phyloP scores from a whole-genome alignment of 176 grass and related monocot species.

The Triticum timopheevii region DNA sequence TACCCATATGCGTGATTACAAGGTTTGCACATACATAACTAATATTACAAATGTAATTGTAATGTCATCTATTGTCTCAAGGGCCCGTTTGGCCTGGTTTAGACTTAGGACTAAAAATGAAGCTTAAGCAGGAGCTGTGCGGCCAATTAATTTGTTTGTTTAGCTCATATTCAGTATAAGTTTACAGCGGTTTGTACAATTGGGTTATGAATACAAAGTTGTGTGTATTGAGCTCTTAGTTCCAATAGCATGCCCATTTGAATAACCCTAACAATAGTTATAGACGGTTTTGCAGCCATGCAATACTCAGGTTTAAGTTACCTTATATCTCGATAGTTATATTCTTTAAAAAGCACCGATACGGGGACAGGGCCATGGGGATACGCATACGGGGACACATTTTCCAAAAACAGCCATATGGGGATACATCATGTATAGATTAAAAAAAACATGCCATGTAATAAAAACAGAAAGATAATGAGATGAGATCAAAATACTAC shows the following conservation, averaged over 20 bases:
- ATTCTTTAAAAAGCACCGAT: background rate
- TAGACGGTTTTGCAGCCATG: background rate
- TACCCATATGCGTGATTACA: background rate
- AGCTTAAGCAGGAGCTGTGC: slow-evolving; percentile 3
- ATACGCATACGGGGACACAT: background rate
- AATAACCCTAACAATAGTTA: background rate
- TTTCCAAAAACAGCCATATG: background rate
- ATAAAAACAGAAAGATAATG: background rate
- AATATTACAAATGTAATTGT: background rate
- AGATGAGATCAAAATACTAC: background rate
- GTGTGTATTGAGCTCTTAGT: background rate
- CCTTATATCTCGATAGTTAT: background rate
- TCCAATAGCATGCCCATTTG: background rate
- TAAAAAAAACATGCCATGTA: background rate
- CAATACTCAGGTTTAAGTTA: slow-evolving; percentile 1
- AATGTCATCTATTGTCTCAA: slow-evolving; percentile 10
- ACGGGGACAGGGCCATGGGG: background rate
- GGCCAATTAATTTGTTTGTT: background rate
- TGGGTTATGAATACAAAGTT: background rate
- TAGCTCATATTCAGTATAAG: background rate
- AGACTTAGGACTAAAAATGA: background rate
- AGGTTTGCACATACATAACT: background rate
- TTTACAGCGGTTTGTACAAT: background rate
- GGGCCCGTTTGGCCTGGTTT: background rate
- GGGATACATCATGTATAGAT: background rate